Evolutionary conservation across 2,329 filamentous ascomycete genomes (phyloP).

Genomic region (Fusarium drepaniforme): DNA sequence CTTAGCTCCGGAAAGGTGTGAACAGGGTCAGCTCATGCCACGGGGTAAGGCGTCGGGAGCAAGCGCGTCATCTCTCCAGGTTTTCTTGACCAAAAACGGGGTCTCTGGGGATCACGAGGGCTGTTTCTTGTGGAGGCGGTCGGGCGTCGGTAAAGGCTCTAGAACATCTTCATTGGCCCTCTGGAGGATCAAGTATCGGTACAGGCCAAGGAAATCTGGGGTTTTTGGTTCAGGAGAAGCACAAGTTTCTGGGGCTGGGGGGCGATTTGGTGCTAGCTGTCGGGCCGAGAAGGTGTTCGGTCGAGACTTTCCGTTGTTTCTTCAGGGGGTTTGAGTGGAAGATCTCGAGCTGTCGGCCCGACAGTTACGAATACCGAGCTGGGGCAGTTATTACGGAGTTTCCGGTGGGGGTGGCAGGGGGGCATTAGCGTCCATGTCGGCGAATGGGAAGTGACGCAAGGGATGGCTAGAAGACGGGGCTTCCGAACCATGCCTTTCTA

Average conservation of each 20-base stretch:
- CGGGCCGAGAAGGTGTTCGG: slow-evolving; percentile 22
- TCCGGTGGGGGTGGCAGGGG: background rate
- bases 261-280: slow-evolving; percentile 15
- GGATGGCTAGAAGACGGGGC: background rate
- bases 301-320: background rate
- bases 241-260: slow-evolving; percentile 27
- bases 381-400: background rate
- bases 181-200: slow-evolving; percentile 12
- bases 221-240: slow-evolving; percentile 20
- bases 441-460: background rate
- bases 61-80: slow-evolving; percentile 14
- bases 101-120: slow-evolving; percentile 19
- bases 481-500: background rate
- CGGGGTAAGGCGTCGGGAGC: slow-evolving; percentile 11
- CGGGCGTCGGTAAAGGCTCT: background rate
- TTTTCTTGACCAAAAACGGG: background rate
- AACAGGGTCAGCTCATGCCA: slow-evolving; percentile 12
- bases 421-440: background rate
- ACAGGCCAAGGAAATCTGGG: slow-evolving; percentile 31
- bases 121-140: background rate
- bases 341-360: background rate
- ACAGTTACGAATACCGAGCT: background rate
- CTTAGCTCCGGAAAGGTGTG: background rate
- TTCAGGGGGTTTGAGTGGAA: background rate
- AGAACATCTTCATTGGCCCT: background rate